phyloP scores from a whole-genome alignment of 768 basidiomycete genomes.

The Rhizopogon sp. region DNA sequence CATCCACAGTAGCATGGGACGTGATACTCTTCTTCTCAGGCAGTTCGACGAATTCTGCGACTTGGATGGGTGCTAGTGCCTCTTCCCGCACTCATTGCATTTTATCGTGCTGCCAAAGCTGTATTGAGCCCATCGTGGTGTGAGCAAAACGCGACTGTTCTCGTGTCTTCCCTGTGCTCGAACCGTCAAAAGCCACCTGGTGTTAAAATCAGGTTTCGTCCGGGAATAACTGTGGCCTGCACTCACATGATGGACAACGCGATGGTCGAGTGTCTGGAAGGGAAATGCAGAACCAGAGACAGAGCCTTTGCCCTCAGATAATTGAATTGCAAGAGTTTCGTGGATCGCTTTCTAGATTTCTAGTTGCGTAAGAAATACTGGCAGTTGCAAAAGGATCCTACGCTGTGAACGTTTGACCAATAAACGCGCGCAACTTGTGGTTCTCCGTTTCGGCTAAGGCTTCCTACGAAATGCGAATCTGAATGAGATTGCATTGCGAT shows the following conservation, averaged over 20 bases:
- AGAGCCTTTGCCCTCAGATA: constrained; percentile 41
- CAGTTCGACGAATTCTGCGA: constrained; percentile 72
- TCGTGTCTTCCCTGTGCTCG: constrained; percentile 33
- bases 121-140: constrained; percentile 76
- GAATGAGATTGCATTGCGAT: constrained; percentile 26
- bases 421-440: constrained; percentile 59
- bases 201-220: background rate
- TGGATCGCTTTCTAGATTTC: constrained; percentile 45
- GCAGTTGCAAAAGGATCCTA: constrained; percentile 26
- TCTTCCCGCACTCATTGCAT: constrained; percentile 82
- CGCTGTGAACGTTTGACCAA: constrained; percentile 57
- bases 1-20: constrained; percentile 25
- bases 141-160: constrained; percentile 44
- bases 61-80: constrained; percentile 55
- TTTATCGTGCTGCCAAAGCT: constrained; percentile 61
- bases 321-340: constrained; percentile 46
- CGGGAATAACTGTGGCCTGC: background rate
- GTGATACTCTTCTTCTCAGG: constrained; percentile 48
- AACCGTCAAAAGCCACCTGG: constrained; percentile 51
- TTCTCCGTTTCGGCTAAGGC: constrained; percentile 41
- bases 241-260: constrained; percentile 63
- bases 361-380: constrained; percentile 1
- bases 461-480: constrained; percentile 54
- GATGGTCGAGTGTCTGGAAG: constrained; percentile 63
- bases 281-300: constrained; percentile 52